Conservation (phyloP, 2,329 filamentous ascomycete genomes). For the Neonectria faginata region DNA sequence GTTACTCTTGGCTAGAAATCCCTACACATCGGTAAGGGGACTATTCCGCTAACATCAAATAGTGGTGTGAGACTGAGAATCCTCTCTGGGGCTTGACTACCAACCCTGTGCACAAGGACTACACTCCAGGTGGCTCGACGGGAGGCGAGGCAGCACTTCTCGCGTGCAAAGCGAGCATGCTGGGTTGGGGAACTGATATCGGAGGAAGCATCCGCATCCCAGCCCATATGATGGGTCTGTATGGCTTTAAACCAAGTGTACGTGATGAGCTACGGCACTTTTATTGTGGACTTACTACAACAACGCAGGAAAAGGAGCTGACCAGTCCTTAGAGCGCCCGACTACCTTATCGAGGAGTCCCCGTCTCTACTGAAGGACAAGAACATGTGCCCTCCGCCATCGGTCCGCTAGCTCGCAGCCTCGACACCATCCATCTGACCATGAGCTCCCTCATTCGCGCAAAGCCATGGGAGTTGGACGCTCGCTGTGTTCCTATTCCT, state of each 20-base stretch:
- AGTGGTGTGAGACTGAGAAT: constrained; percentile 48
- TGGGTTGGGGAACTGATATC: constrained; percentile 44
- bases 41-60: background rate
- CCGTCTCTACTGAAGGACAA: constrained; percentile 72
- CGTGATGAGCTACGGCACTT: background rate
- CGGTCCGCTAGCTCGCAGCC: constrained; percentile 66
- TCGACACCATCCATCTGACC: constrained; percentile 58
- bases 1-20: background rate
- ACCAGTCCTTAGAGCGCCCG: constrained; percentile 59
- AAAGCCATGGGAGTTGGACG: constrained; percentile 66
- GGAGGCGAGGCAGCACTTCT: constrained; percentile 43
- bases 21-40: too few relatives aligned
- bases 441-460: constrained; percentile 61
- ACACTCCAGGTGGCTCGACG: constrained; percentile 45
- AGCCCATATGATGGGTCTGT: constrained; percentile 41
- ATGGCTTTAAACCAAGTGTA: constrained; percentile 46
- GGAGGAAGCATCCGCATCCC: constrained; percentile 47
- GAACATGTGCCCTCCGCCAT: constrained; percentile 72
- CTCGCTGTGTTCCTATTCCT: constrained; percentile 63
- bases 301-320: too few relatives aligned
- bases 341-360: constrained; percentile 68
- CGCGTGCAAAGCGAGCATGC: constrained; percentile 33
- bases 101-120: constrained; percentile 35
- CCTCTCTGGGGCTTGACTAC: constrained; percentile 46
- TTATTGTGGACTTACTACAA: accelerated